Evolutionary conservation across 768 basidiomycete species (phyloP).

Genomic region (Podaxis sp.): DNA sequence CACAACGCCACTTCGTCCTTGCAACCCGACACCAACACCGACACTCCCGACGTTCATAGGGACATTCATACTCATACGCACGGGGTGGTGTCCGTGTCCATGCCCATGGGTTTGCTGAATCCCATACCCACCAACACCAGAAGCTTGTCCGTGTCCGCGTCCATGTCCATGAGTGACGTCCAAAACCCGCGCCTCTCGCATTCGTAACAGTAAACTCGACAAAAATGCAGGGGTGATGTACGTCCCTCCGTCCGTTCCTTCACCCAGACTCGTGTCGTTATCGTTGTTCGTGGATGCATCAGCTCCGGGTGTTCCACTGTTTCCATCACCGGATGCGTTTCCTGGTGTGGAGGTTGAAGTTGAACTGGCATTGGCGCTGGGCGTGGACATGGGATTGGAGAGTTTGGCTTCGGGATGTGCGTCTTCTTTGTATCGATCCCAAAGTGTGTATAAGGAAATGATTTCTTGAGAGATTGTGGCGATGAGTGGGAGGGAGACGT

Average conservation of each 20-base stretch:
- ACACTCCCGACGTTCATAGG: background rate
- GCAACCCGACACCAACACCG: background rate
- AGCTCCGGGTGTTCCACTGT: too few relatives aligned
- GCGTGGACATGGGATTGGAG: constrained; percentile 22
- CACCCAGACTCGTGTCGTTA: background rate
- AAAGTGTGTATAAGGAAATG: constrained; percentile 83
- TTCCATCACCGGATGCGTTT: background rate
- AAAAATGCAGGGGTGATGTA: constrained; percentile 59
- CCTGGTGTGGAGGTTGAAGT: background rate
- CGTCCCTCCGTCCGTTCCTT: background rate
- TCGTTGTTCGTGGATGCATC: background rate
- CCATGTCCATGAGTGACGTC: constrained; percentile 39
- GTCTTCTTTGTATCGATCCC: constrained; percentile 82
- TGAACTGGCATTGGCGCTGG: background rate
- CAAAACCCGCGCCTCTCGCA: constrained; percentile 64
- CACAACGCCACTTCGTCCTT: constrained; percentile 32
- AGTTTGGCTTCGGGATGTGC: constrained; percentile 34
- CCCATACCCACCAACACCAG: background rate
- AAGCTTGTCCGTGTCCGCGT: background rate
- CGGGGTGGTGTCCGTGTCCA: constrained; percentile 36
- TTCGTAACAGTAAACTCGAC: constrained; percentile 54
- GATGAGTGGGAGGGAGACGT: constrained; percentile 80
- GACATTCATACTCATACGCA: background rate
- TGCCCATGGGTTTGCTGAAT: background rate
- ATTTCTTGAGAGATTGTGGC: constrained; percentile 91